Conservation (phyloP, 371 early-diverging fungal species). For the Apophysomyces trapeziformis region DNA sequence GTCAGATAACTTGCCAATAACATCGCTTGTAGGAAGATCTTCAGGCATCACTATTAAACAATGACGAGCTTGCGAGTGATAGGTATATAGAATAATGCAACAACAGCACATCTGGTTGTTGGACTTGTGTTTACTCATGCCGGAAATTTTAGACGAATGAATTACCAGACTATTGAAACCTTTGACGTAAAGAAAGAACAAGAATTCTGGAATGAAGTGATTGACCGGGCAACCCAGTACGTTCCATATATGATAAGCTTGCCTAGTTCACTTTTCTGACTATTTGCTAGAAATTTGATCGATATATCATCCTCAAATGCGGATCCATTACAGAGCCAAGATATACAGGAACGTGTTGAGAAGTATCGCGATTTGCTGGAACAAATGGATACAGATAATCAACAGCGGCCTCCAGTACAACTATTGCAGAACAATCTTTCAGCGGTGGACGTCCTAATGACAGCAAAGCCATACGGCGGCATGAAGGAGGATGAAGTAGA, state of each 20-base stretch:
- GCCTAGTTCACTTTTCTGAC: background rate
- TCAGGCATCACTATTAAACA: slow-evolving; percentile 32
- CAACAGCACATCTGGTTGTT: background rate
- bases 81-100: slow-evolving; percentile 26
- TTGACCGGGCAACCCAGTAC: slow-evolving; percentile 54
- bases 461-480: slow-evolving; percentile 34
- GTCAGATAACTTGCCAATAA: background rate
- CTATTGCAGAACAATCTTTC: slow-evolving; percentile 1
- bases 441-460: slow-evolving; percentile 19
- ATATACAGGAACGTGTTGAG: slow-evolving; percentile 48
- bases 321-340: slow-evolving; percentile 52
- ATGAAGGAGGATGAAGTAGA: slow-evolving; percentile 26
- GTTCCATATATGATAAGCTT: background rate
- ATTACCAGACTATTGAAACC: slow-evolving; percentile 38
- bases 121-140: background rate
- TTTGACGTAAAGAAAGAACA: slow-evolving; percentile 52
- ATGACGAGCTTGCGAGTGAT: slow-evolving; percentile 28
- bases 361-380: slow-evolving; percentile 43
- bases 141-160: slow-evolving; percentile 26
- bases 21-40: slow-evolving; percentile 32
- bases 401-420: background rate
- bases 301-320: slow-evolving; percentile 51
- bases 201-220: slow-evolving; percentile 51
- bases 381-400: slow-evolving; percentile 11
- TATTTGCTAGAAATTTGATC: slow-evolving; percentile 44